Base-by-base conservation (phyloP, 768 basidiomycete genomes). In the Vararia minispora region DNA sequence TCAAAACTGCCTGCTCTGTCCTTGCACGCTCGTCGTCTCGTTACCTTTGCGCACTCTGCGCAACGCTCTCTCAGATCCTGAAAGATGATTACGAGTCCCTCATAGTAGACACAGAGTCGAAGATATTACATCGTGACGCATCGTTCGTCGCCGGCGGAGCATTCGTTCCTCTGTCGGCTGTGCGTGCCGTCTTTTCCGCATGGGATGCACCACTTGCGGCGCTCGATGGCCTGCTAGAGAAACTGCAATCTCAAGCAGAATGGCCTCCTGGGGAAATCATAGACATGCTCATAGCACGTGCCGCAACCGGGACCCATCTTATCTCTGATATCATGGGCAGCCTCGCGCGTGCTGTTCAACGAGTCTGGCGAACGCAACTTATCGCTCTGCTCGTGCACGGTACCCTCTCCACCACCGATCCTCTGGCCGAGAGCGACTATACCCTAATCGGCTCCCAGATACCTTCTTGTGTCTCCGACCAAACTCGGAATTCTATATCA, bases 121-220 rank as follows among this genome's bases (percentile, higher is more conserved):
- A 76, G 51, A 68, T 94, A 18, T 67, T 95, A 26, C 65, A 62
- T 26, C 75, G 81, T 32, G 88, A 92, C 53, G 65, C 79, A 11
- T 69, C 64, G 36, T 68, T 90, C 18, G 89, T 92, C 24, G 82
- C 74, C n/a, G 70, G 70, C 40, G 76, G 77, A 7, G 79, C 82
- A 4, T 90, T 83, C 53, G 88, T 95, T 4, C 89, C 90, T 3
- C 63, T 95, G 23, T 85, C 90, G 0, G 79, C 79, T 5, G 60
- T 95, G 43, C 75, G 83, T 37, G 85, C 91, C 9, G 74, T 71
- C 13, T 91, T 94, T 56, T 72, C 84, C 6, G 74, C 75, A 57
- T 95, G 91, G 91, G 85, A 89, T 48, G 79, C 84, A 6, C 88
- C 88, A 11, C 64, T 95, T 33, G 75, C 76, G 25, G 74, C 83